These are phyloP conservation scores for Leishmania mexicana DNA, from an alignment of 208 protist genomes.

Conservation along the genomic window DNA sequence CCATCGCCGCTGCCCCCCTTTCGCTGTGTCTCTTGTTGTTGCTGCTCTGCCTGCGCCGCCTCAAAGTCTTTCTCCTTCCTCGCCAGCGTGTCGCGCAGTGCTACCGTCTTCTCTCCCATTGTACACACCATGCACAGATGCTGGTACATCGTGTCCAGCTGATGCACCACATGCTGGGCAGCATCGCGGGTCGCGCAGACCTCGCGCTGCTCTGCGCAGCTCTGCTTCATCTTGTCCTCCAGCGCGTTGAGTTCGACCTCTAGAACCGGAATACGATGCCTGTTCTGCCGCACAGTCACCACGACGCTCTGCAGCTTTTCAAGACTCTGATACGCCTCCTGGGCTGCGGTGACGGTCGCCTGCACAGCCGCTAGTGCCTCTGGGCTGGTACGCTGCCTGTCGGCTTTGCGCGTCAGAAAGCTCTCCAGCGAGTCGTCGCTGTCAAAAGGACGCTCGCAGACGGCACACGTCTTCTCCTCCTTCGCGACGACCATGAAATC, in stretches of 20 bases:
- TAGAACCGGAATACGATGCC: conserved; percentile 27
- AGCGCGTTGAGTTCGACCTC: conserved; percentile 27
- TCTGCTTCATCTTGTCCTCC: background rate
- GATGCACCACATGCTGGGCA: conserved; percentile 13
- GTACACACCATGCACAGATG: conserved; percentile 20
- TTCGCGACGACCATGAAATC: conserved; percentile 58
- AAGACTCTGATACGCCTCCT: conserved; percentile 31
- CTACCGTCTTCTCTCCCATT: conserved; percentile 26
- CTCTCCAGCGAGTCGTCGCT: conserved; percentile 19
- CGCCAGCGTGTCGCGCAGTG: conserved; percentile 24
- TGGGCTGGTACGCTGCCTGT: conserved; percentile 41
- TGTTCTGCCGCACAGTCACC: conserved; percentile 37
- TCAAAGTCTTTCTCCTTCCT: conserved; percentile 25
- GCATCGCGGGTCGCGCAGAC: conserved; percentile 15
- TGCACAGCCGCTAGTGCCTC: conserved; percentile 36
- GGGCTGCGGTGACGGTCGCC: conserved; percentile 17
- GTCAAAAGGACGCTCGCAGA: conserved; percentile 67
- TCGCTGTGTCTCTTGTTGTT: background rate
- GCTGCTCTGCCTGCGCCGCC: background rate
- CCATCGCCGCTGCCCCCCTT: background rate
- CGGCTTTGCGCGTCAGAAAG: conserved; percentile 51
- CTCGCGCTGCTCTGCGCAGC: conserved; percentile 4
- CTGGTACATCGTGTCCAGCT: conserved; percentile 23
- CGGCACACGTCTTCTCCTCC: conserved; percentile 46
- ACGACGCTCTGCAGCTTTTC: conserved; percentile 44